Percentiles rank a stretch among this genome's conserved stretches.
Evolutionary conservation across 2,329 filamentous ascomycete species (phyloP).

Genomic region (Fusarium robinianum): DNA sequence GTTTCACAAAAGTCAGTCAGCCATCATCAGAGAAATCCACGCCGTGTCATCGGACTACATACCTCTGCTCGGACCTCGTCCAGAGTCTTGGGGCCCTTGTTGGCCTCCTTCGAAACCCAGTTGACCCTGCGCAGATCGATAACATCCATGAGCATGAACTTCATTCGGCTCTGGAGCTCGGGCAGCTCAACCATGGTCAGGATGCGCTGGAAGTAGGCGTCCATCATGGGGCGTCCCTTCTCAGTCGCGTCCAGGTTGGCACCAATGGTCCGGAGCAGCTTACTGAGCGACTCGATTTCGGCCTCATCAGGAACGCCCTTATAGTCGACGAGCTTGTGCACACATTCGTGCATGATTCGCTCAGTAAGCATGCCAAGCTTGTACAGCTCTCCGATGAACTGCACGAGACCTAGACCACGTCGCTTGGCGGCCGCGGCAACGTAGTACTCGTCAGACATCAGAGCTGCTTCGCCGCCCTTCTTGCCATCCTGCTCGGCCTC

Average conservation of each 20-base stretch:
- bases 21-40: conserved; percentile 8
- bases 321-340: conserved; percentile 95
- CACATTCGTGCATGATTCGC: conserved; percentile 99
- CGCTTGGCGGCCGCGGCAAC: conserved; percentile 90
- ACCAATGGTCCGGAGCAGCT: conserved; percentile 90
- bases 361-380: conserved; percentile 98
- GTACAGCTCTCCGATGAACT: conserved; percentile 99
- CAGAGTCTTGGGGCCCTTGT: conserved; percentile 97
- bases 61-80: conserved; percentile 85
- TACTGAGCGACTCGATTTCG: conserved; percentile 93
- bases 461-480: conserved; percentile 70
- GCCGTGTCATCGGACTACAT: conserved; percentile 34
- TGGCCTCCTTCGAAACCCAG: conserved; percentile 86
- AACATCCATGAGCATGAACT: conserved; percentile 97
- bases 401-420: conserved; percentile 94
- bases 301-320: conserved; percentile 91
- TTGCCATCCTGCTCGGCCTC: conserved; percentile 64
- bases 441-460: conserved; percentile 98
- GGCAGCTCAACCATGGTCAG: conserved; percentile 78
- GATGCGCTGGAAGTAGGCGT: conserved; percentile 91
- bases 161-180: conserved; percentile 82
- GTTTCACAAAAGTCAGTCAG: conserved; percentile 32
- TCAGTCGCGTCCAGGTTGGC: conserved; percentile 81
- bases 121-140: conserved; percentile 76
- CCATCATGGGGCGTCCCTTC: conserved; percentile 85